Evolutionary conservation across 148 eudicot species (phyloP).

Genomic region (Fallopia convolvulus): DNA sequence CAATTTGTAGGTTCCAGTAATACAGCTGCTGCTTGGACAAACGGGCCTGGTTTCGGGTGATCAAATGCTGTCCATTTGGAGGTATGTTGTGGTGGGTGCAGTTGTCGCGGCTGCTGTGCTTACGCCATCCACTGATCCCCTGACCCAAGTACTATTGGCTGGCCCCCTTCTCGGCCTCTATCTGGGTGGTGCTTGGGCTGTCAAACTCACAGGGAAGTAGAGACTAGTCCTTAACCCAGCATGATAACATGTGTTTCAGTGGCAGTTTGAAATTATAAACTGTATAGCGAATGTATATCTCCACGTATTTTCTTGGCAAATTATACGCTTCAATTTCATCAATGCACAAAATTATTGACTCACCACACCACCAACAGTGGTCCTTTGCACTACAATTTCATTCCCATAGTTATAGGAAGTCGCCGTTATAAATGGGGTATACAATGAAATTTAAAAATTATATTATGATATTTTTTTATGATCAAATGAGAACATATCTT

Average conservation of each 20-base stretch:
- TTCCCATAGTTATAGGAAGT: too few species aligned
- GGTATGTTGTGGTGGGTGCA: conserved; percentile 96
- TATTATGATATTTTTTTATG: too few species aligned
- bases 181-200: conserved; percentile 90
- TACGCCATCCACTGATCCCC: conserved; percentile 96
- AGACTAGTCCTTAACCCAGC: neutral
- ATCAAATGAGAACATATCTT: too few species aligned
- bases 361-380: neutral
- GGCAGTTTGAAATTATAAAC: neutral
- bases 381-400: too few species aligned
- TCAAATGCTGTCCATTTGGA: conserved; percentile 97
- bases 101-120: conserved; percentile 93
- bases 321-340: neutral
- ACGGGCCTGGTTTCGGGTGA: conserved; percentile 78
- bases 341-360: neutral
- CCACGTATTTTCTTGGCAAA: neutral
- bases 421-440: too few species aligned
- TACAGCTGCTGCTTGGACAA: conserved; percentile 88
- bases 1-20: conserved; percentile 68
- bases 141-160: conserved; percentile 89
- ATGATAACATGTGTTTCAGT: neutral
- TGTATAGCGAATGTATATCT: conserved; percentile 2
- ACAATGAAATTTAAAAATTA: too few species aligned
- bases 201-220: conserved; percentile 62
- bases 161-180: conserved; percentile 94